These are phyloP conservation scores for Ceratorhiza oryzae-sativae DNA, from an alignment of 1,284 basidiomycete genomes.

Conservation along the genomic window DNA sequence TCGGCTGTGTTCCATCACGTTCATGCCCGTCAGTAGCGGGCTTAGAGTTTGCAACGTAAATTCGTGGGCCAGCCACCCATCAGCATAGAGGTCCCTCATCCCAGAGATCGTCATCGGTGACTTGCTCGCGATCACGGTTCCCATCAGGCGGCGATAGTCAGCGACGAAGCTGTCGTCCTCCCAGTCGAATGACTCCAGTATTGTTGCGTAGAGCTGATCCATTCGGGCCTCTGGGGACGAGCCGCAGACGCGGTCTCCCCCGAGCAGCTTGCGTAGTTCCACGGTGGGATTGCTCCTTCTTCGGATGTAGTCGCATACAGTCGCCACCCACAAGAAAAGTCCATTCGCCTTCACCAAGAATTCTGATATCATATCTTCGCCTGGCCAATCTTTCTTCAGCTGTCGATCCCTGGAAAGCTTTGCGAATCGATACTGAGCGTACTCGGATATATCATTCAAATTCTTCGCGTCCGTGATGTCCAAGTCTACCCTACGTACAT, in stretches of 20 bases:
- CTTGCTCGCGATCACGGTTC: constrained; percentile 44
- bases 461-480: background rate
- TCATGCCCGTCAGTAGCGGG: constrained; percentile 11
- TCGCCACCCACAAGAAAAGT: constrained; percentile 47
- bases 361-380: constrained; percentile 12
- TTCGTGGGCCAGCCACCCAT: background rate
- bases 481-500: background rate
- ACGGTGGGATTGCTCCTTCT: constrained; percentile 37
- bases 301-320: constrained; percentile 43
- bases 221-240: constrained; percentile 43
- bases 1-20: background rate
- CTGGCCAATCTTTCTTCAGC: constrained; percentile 42
- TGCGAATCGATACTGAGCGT: background rate
- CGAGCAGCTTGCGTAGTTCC: constrained; percentile 40
- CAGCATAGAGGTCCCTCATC: background rate
- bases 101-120: background rate
- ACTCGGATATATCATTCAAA: background rate
- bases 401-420: background rate
- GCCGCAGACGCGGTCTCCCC: background rate
- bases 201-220: constrained; percentile 44
- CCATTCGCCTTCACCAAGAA: constrained; percentile 44
- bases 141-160: constrained; percentile 44
- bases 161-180: constrained; percentile 44
- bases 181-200: constrained; percentile 46
- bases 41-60: background rate